Conservation (phyloP, 148 eudicot genomes). For the Hydrangea macrophylla region DNA sequence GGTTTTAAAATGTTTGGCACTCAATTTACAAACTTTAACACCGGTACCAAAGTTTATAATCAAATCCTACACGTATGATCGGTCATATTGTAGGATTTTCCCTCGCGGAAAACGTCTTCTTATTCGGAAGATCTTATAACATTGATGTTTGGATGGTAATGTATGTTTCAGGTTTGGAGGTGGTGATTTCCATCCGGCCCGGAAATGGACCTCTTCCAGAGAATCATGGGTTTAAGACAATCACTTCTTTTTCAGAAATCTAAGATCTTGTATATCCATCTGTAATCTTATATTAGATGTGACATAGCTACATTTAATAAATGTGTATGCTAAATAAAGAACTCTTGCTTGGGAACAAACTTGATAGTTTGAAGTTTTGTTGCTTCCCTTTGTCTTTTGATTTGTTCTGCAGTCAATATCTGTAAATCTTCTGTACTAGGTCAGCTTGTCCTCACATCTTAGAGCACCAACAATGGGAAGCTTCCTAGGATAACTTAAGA, state of each 20-base stretch:
- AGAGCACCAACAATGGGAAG: too few species aligned
- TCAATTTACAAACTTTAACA: too few species aligned
- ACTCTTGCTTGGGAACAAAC: not conserved
- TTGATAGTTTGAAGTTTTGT: not conserved
- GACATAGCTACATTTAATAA: not conserved
- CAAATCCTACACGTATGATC: too few species aligned
- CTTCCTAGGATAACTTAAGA: too few species aligned
- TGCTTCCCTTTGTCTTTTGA: not conserved
- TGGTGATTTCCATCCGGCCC: conserved; percentile 71
- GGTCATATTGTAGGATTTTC: too few species aligned
- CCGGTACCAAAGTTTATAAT: too few species aligned
- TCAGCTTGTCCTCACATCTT: too few species aligned
- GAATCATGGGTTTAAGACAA: conserved; percentile 75
- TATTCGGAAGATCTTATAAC: not conserved
- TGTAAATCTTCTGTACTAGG: too few species aligned
- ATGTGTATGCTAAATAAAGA: not conserved
- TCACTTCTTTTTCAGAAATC: conserved; percentile 68
- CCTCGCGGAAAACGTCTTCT: not conserved
- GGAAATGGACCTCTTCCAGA: conserved; percentile 88
- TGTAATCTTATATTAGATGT: not conserved
- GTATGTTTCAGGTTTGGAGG: conserved; percentile 66
- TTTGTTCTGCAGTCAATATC: not conserved
- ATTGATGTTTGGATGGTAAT: not conserved
- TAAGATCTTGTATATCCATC: conserved; percentile 17
- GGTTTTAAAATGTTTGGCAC: too few species aligned